phyloP scores from a whole-genome alignment of 129 eudicot genomes.

The Flaveria bidentis region DNA sequence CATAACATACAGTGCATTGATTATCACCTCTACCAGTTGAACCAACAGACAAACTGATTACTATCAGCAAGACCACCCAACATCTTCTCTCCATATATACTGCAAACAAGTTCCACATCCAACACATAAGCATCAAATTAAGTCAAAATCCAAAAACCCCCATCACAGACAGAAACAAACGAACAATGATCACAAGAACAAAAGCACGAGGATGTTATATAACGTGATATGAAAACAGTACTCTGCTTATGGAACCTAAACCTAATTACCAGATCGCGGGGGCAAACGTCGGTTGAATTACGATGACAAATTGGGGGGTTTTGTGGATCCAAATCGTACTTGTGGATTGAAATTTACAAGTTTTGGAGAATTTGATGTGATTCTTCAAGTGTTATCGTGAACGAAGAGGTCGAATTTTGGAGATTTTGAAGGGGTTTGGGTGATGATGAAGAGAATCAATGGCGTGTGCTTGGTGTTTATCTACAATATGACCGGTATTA shows the following conservation, averaged over 20 bases:
- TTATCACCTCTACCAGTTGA: slow-evolving; percentile 64
- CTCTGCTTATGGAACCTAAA: not conserved
- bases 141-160: slow-evolving; percentile 28
- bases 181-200: not conserved
- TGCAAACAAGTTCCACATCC: slow-evolving; percentile 30
- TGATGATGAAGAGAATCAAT: slow-evolving; percentile 22
- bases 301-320: not conserved
- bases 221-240: not conserved
- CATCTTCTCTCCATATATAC: slow-evolving; percentile 51
- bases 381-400: not conserved
- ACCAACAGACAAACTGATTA: slow-evolving; percentile 38
- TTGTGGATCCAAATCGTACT: not conserved
- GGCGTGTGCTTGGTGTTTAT: slow-evolving; percentile 35
- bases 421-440: slow-evolving; percentile 6
- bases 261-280: slow-evolving; percentile 29
- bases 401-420: not conserved
- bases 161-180: slow-evolving; percentile 9
- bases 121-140: not conserved
- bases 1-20: not conserved
- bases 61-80: slow-evolving; percentile 41
- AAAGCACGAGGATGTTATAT: not conserved
- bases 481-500: slow-evolving; percentile 10
- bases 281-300: not conserved
- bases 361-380: not conserved
- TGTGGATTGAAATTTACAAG: not conserved